A percentile compares a stretch with the other conserved stretches of the same genome.
Conservation (phyloP, 345 rosid species). For the Citrus mangshanensis region DNA sequence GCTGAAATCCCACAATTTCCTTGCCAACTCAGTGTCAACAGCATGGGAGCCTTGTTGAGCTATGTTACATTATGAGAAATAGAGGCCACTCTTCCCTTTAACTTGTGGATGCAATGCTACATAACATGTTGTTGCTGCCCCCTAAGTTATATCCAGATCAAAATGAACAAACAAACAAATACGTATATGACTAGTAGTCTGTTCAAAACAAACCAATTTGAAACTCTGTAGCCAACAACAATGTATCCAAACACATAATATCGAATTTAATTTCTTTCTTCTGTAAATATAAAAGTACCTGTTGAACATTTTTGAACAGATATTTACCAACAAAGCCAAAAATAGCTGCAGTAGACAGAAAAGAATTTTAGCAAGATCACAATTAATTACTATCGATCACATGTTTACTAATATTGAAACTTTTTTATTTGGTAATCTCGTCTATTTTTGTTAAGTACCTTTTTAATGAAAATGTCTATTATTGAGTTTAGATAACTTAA, state of each 20-base stretch:
- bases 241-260: not conserved
- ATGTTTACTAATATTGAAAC: too few species aligned
- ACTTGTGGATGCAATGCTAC: slow-evolving; percentile 68
- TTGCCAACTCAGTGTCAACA: slow-evolving; percentile 46
- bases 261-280: not conserved
- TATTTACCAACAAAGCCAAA: slow-evolving; percentile 36
- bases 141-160: slow-evolving; percentile 33
- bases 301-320: slow-evolving; percentile 56
- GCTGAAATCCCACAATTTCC: slow-evolving; percentile 74
- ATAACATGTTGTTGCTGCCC: slow-evolving; percentile 81
- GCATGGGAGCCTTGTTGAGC: slow-evolving; percentile 41
- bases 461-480: too few species aligned
- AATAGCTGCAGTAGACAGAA: slow-evolving; percentile 37
- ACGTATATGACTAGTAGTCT: not conserved
- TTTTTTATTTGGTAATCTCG: too few species aligned
- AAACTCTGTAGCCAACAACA: not conserved
- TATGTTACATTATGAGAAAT: slow-evolving; percentile 52
- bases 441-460: too few species aligned
- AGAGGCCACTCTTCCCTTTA: slow-evolving; percentile 64
- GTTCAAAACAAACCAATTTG: not conserved
- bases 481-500: too few species aligned
- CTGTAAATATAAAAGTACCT: slow-evolving; percentile 32
- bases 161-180: not conserved
- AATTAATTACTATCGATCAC: too few species aligned
- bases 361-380: not conserved